Base-by-base conservation (phyloP, 306 rosid genomes). In the Dryas alaskensis region DNA sequence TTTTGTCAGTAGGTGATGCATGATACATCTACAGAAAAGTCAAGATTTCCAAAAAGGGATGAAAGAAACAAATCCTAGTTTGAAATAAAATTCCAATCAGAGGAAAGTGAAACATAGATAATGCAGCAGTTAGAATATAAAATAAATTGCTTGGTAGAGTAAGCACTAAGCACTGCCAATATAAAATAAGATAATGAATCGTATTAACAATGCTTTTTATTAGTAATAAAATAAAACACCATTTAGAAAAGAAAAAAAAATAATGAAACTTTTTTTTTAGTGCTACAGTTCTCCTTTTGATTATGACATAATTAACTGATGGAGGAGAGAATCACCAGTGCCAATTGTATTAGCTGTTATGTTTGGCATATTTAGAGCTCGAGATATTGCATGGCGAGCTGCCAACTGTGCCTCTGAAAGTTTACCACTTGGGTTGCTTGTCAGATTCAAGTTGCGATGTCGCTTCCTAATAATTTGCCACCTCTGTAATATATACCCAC, bases 391-490 rank as follows among this genome's bases (percentile, higher is more conserved):
- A 65, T 86, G 92, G 62, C 89, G 89, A 68, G 99, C 84, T 58
- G 97, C 99, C 84, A 85, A 78, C 74, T 89, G 91, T 72, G 83
- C 92, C 57, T 92, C 96, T 47, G 89, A 81, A 74, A 79, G 87
- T 75, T 86, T 66, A 72, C 85, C 82, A 60, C 83, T 73, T 54
- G 81, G 49, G 45, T 50, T 69, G 61, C 82, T 60, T 78, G 83
- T 89, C 50, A 81, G 49, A 80, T 70, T 89, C 70, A 67, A 55
- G 73, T 77, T 77, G 25, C 79, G 84, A 40, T 75, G 84, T 54
- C 83, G 80, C 86, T 82, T 92, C 59, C 88, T 83, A 82, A 92
- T 86, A 79, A 79, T 77, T 76, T 84, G 84, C 98, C 96, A 95
- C 83, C 98, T 86, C 99, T 95, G 87, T 75, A 51, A 74, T 70